A percentile compares a stretch with the other conserved stretches of the same genome.
These are phyloP conservation scores for Allodekkera sacchari DNA, from an alignment of 805 yeast species.

Conservation along the genomic window DNA sequence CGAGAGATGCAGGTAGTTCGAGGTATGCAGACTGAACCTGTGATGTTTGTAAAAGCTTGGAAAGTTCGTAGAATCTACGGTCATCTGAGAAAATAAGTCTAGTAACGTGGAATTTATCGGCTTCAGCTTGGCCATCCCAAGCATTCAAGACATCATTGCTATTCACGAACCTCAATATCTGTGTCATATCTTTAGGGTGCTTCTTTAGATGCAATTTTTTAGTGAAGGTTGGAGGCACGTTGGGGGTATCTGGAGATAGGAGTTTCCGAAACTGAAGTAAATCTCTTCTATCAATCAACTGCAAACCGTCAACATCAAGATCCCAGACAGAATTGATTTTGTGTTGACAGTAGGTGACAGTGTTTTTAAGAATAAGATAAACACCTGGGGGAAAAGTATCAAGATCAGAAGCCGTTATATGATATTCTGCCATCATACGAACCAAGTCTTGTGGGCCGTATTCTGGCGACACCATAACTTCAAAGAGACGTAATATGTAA, in stretches of 20 bases:
- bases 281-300: conserved; percentile 63
- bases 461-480: conserved; percentile 46
- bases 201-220: conserved; percentile 1
- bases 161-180: conserved; percentile 30
- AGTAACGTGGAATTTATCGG: conserved; percentile 60
- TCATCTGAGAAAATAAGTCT: conserved; percentile 69
- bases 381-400: conserved; percentile 73
- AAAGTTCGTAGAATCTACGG: conserved; percentile 69
- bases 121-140: conserved; percentile 67
- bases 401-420: conserved; percentile 40
- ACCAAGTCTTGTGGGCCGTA: conserved; percentile 48
- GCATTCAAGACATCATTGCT: conserved; percentile 44
- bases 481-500: conserved; percentile 52
- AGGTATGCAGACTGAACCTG: conserved; percentile 47
- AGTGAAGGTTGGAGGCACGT: background rate
- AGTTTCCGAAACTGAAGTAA: conserved; percentile 24
- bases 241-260: background rate
- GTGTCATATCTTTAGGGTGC: conserved; percentile 30
- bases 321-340: conserved; percentile 42
- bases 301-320: conserved; percentile 30
- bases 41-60: conserved; percentile 63
- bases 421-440: conserved; percentile 51
- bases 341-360: conserved; percentile 45
- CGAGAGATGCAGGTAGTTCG: conserved; percentile 28
- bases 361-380: conserved; percentile 55